Conservation (phyloP, 192 early-diverging fungal species). For the Lobosporangium transversale region DNA sequence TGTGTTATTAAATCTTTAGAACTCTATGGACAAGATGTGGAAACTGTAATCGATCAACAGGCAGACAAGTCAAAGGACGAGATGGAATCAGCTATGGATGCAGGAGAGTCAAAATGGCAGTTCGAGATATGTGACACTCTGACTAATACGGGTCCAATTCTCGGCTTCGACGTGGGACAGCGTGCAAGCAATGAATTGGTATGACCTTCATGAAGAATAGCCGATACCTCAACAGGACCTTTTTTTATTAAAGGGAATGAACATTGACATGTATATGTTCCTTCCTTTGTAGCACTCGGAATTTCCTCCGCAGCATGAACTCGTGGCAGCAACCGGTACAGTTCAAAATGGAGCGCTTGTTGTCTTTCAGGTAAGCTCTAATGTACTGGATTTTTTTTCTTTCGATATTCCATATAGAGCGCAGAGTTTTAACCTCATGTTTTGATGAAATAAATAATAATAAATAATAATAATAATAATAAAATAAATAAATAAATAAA, state of each 20-base stretch:
- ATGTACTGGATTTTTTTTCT: neutral
- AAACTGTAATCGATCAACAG: constrained; percentile 15
- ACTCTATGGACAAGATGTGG: constrained; percentile 48
- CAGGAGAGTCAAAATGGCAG: constrained; percentile 56
- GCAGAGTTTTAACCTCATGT: no score
- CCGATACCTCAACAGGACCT: neutral
- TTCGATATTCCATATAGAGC: no score
- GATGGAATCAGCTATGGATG: constrained; percentile 19
- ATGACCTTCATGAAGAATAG: neutral
- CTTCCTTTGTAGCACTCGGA: constrained; percentile 36
- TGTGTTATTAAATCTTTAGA: no score
- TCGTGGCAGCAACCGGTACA: constrained; percentile 65
- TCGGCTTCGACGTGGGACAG: constrained; percentile 77
- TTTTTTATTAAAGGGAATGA: no score
- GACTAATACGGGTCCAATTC: constrained; percentile 80
- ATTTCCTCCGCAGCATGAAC: constrained; percentile 54
- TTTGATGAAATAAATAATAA: neutral
- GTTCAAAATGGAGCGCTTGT: constrained; percentile 60
- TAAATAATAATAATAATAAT: no score
- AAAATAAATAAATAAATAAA: no score
- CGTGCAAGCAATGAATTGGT: constrained; percentile 52
- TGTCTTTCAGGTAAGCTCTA: constrained; percentile 58
- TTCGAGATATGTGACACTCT: constrained; percentile 84
- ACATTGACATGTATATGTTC: no score
- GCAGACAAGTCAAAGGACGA: constrained; percentile 50